Conservation (phyloP, 2,329 filamentous ascomycete species). For the Fusarium buxicola region DNA sequence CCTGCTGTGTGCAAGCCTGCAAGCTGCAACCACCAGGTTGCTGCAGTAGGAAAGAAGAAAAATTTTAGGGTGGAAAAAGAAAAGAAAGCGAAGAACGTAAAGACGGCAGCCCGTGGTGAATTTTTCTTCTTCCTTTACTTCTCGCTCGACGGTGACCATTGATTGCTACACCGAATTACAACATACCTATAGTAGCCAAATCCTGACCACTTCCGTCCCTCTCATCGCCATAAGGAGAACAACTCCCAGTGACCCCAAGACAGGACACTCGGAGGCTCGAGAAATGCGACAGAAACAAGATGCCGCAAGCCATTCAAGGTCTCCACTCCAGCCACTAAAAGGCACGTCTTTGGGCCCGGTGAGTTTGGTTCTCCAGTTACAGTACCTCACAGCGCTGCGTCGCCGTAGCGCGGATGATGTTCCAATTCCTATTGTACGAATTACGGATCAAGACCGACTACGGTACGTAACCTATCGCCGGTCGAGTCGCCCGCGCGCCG, state of each 20-base stretch:
- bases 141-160: conserved; percentile 6
- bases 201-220: conserved; percentile 9
- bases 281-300: conserved; percentile 20
- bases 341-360: conserved; percentile 10
- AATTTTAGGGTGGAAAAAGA: conserved; percentile 16
- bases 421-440: conserved; percentile 14
- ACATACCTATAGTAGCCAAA: no score
- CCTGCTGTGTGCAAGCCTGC: conserved; percentile 38
- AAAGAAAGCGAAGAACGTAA: conserved; percentile 12
- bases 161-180: background rate
- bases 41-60: conserved; percentile 24
- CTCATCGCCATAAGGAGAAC: background rate
- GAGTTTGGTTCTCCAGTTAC: conserved; percentile 16
- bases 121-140: conserved; percentile 7
- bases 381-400: conserved; percentile 18
- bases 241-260: conserved; percentile 1
- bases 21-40: conserved; percentile 38
- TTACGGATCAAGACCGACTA: conserved; percentile 24
- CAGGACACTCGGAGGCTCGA: background rate
- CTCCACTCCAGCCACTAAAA: conserved; percentile 24
- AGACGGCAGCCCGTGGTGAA: conserved; percentile 21
- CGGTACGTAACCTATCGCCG: conserved; percentile 33
- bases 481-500: conserved; percentile 36
- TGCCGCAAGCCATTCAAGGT: conserved; percentile 1
- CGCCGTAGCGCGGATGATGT: conserved; percentile 17